These are phyloP conservation scores for Fusarium sp. DNA, from an alignment of 2,329 filamentous ascomycete species.

Conservation along the genomic window DNA sequence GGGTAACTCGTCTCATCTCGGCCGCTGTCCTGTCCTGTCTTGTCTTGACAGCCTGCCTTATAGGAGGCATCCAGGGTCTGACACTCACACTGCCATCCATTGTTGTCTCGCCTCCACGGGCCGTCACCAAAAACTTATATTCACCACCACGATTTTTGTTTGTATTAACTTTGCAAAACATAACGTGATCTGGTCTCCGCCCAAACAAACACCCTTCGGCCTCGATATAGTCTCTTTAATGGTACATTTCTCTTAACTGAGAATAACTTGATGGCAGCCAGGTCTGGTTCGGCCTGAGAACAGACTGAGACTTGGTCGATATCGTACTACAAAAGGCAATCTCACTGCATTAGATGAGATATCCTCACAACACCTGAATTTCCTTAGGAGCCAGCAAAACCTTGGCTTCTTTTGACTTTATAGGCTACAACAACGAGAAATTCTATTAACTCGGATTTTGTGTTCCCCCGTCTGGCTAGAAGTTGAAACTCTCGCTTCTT, in stretches of 20 bases:
- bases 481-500: slow-evolving; percentile 38
- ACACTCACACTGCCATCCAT: slow-evolving; percentile 19
- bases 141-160: background rate
- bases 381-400: background rate
- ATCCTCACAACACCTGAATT: background rate
- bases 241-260: background rate
- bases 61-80: slow-evolving; percentile 24
- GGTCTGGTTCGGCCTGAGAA: background rate
- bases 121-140: slow-evolving; percentile 8
- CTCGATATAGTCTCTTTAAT: background rate
- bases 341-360: background rate
- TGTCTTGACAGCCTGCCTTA: background rate
- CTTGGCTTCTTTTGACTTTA: background rate
- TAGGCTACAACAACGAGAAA: background rate
- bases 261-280: background rate
- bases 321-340: background rate
- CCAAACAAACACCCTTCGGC: background rate
- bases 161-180: background rate
- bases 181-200: background rate
- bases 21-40: background rate
- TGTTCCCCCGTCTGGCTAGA: slow-evolving; percentile 25
- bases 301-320: background rate
- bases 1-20: slow-evolving; percentile 13
- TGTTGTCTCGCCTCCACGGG: slow-evolving; percentile 2
- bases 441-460: slow-evolving; percentile 8